Evolutionary conservation across 768 basidiomycete genomes (phyloP), one percentile per base, ranked within the genome.

Genomic region (Obba rivulosa): DNA sequence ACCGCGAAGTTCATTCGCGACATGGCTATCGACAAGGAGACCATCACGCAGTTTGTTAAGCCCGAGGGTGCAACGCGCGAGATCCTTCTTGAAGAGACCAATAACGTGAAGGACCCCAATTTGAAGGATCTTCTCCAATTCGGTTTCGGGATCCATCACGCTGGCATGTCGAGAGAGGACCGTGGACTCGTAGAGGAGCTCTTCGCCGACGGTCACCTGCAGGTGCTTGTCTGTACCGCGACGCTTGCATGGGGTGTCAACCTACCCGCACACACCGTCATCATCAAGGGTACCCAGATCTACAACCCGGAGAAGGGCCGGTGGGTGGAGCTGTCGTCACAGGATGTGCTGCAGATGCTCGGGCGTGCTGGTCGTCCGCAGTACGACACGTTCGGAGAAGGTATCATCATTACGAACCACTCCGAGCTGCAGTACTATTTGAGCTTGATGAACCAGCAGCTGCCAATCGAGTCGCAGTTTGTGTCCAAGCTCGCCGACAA

Each of bases 191-290:
- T 97, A 17, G 96, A 99, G 65, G 95, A 94, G 52, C 76, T 98
- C 9, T 99, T 99, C 64, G 82, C 82, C 9, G 91, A 95, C 43
- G 91, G 93, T 0, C 83, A 89, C 20, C 76, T 99, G 24, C 93
- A 95, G 62, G 94, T 98, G 0, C 75, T 99, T 21, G 92, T 96
- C 38, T 96, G 92, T 64, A 99, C 96, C 0, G 96, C 96, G 4
- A 98, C 95, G 2, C 83, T 99, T 34, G 96, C 96, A 1, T 99
- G 96, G 96, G 96, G 95, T 72, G 95, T 99, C 68, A 99, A 99
- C 63, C 72, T 98, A 0, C 96, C 96, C 3, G 95, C 94, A 1
- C 96, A 98, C 55, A 87, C 92, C 8, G 95, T 97, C 68, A 92
- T 98, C 71, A 97, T 99, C 76, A 99, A 98, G 65, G 96, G 96